A percentile compares a stretch with the other conserved stretches of the same genome.
These are phyloP conservation scores for Trichoderma breve DNA, from an alignment of 2,329 filamentous ascomycete species.

Conservation along the genomic window DNA sequence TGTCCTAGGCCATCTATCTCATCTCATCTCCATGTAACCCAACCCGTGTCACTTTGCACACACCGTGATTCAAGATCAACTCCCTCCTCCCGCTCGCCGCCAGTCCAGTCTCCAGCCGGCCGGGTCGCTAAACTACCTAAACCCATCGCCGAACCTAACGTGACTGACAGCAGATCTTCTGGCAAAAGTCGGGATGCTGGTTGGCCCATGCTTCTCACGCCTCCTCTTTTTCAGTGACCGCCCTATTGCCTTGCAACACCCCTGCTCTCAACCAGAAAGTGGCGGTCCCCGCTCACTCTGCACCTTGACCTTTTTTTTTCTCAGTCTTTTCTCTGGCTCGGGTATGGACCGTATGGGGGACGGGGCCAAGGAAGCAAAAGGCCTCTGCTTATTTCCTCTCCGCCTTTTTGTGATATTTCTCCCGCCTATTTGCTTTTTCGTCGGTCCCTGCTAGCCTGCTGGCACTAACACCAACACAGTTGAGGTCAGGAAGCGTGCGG, in stretches of 20 bases:
- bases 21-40: neutral
- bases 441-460: neutral
- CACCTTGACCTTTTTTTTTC: neutral
- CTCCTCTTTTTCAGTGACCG: constrained; percentile 18
- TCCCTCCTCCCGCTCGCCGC: neutral
- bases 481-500: neutral
- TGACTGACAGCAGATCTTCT: constrained; percentile 12
- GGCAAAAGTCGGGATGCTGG: constrained; percentile 6
- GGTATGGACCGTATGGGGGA: neutral
- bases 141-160: constrained; percentile 12
- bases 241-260: constrained; percentile 15
- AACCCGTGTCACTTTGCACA: neutral
- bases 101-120: constrained; percentile 5
- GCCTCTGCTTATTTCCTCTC: constrained; percentile 11
- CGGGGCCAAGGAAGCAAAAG: constrained; percentile 3
- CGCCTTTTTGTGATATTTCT: constrained; percentile 13
- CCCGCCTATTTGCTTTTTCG: constrained; percentile 1
- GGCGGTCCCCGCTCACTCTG: constrained; percentile 17
- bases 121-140: constrained; percentile 11
- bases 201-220: neutral
- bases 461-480: neutral
- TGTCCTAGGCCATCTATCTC: neutral
- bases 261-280: constrained; percentile 11
- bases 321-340: neutral
- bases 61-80: neutral